These are phyloP conservation scores for Tremella yokohamensis DNA, from an alignment of 768 basidiomycete species.

Conservation along the genomic window DNA sequence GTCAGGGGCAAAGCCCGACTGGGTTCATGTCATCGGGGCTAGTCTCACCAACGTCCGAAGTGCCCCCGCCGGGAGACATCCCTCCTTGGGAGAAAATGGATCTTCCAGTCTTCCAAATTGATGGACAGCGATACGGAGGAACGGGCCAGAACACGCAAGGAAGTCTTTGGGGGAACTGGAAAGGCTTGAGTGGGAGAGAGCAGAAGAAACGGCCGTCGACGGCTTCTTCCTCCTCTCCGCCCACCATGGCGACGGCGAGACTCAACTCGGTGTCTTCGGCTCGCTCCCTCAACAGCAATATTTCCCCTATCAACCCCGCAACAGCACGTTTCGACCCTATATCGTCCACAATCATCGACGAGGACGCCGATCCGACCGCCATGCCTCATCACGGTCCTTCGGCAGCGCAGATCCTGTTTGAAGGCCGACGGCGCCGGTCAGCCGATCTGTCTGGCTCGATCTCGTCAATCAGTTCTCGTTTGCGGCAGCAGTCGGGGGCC, in stretches of 20 bases:
- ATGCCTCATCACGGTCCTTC: background rate
- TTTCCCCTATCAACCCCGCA: background rate
- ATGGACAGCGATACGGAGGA: constrained; percentile 39
- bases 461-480: background rate
- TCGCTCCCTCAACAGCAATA: background rate
- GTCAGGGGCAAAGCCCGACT: too few relatives aligned
- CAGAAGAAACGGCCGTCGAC: constrained; percentile 20
- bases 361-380: background rate
- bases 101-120: constrained; percentile 47
- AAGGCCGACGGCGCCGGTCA: background rate
- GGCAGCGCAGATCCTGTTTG: background rate
- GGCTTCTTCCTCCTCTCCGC: constrained; percentile 5
- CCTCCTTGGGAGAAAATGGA: constrained; percentile 51
- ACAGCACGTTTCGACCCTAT: constrained; percentile 8
- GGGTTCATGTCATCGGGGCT: too few relatives aligned
- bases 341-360: constrained; percentile 4
- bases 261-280: background rate
- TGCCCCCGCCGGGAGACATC: constrained; percentile 23
- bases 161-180: constrained; percentile 31
- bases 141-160: background rate
- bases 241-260: background rate
- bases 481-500: background rate
- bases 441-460: background rate
- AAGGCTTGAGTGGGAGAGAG: constrained; percentile 22
- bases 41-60: background rate